Percentiles rank a stretch among this genome's conserved stretches.
Evolutionary conservation across 805 yeast genomes (phyloP).

Genomic region (Lachancea cidri): DNA sequence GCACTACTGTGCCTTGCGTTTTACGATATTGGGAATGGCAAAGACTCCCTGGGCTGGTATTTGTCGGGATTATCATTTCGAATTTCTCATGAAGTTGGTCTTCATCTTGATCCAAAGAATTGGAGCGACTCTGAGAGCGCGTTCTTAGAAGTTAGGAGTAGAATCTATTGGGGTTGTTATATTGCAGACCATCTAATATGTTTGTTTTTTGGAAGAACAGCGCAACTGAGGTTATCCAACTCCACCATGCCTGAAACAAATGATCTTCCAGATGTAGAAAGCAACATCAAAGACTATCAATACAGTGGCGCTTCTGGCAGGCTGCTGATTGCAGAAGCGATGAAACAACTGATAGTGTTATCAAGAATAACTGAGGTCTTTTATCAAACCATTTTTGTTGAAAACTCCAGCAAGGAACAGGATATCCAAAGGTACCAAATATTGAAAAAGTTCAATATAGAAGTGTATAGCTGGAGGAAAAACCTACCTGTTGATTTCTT

Average conservation of each 20-base stretch:
- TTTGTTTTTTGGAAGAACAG: constrained; percentile 50
- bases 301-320: constrained; percentile 28
- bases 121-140: constrained; percentile 43
- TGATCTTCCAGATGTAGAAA: constrained; percentile 50
- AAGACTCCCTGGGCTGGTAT: constrained; percentile 56
- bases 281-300: constrained; percentile 51
- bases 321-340: constrained; percentile 20
- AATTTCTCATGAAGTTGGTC: constrained; percentile 56
- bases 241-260: constrained; percentile 53
- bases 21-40: constrained; percentile 53
- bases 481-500: constrained; percentile 39
- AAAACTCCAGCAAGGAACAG: constrained; percentile 17
- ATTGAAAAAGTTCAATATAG: constrained; percentile 38
- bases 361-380: constrained; percentile 33
- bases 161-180: constrained; percentile 60
- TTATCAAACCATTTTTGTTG: constrained; percentile 24
- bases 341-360: constrained; percentile 38
- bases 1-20: constrained; percentile 48
- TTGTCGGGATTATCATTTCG: constrained; percentile 53
- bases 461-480: constrained; percentile 44
- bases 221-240: constrained; percentile 45
- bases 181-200: constrained; percentile 56
- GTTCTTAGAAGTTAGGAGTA: constrained; percentile 48
- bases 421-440: constrained; percentile 35
- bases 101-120: constrained; percentile 50